Evolutionary conservation across 495 filamentous ascomycete species (phyloP).

Genomic region (Daldinia vernicosa): DNA sequence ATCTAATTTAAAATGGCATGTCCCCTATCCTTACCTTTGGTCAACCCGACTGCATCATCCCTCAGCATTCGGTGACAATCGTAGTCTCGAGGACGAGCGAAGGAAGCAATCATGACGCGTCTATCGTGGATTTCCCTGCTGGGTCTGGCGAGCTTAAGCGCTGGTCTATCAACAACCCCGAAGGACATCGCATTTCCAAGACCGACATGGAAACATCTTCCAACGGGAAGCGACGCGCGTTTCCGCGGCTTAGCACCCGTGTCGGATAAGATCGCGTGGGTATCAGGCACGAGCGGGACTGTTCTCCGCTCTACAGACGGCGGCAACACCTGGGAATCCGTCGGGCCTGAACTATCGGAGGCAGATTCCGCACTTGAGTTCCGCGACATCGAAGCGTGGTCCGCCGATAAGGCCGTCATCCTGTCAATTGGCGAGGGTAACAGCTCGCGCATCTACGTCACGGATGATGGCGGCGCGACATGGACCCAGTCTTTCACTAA

Average conservation of each 20-base stretch:
- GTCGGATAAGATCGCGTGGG: conserved; percentile 30
- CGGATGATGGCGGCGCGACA: conserved; percentile 27
- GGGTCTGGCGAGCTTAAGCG: conserved; percentile 1
- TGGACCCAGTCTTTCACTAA: conserved; percentile 34
- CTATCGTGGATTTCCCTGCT: conserved; percentile 5
- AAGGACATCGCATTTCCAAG: neutral
- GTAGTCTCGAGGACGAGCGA: neutral
- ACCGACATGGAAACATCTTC: conserved; percentile 16
- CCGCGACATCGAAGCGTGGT: conserved; percentile 41
- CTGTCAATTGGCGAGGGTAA: conserved; percentile 64
- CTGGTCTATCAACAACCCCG: neutral
- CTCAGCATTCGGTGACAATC: neutral
- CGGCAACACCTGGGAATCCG: conserved; percentile 31
- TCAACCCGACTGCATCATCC: neutral
- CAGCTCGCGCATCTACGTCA: conserved; percentile 53
- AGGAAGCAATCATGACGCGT: conserved; percentile 18
- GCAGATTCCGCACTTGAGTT: conserved; percentile 30
- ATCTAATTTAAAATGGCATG: conserved; percentile 11
- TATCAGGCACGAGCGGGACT: conserved; percentile 26
- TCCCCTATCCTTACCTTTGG: neutral
- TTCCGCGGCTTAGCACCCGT: conserved; percentile 35
- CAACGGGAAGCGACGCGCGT: conserved; percentile 26
- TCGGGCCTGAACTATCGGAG: conserved; percentile 21
- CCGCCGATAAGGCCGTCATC: conserved; percentile 23
- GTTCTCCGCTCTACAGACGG: conserved; percentile 34